A percentile compares a stretch with the other conserved stretches of the same genome.
These are phyloP conservation scores for Populus pruinosa DNA, from an alignment of 345 rosid genomes.

Conservation along the genomic window DNA sequence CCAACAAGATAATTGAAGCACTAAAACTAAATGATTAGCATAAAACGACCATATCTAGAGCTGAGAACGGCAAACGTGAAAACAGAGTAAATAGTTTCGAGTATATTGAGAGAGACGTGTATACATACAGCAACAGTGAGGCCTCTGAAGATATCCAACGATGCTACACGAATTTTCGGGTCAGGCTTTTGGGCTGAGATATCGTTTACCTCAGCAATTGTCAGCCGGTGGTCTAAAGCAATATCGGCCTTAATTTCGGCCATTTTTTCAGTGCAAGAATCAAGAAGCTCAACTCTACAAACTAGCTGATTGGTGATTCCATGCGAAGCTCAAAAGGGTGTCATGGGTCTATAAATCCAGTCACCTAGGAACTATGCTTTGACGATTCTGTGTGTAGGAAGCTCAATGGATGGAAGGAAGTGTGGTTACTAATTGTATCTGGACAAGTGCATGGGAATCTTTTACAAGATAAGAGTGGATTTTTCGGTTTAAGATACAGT, in stretches of 20 bases:
- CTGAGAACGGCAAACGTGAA: neutral
- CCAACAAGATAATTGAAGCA: too few relatives aligned
- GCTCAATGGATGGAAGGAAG: neutral
- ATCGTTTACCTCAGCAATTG: conserved; percentile 26
- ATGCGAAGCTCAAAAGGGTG: neutral
- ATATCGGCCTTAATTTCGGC: conserved; percentile 46
- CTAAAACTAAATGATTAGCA: neutral
- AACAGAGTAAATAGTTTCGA: neutral
- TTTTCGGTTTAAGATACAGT: neutral
- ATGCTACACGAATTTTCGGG: conserved; percentile 48
- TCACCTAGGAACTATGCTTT: neutral
- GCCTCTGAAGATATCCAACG: conserved; percentile 88
- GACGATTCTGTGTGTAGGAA: neutral
- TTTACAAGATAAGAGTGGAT: neutral
- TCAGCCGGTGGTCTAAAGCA: conserved; percentile 32
- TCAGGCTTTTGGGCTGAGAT: conserved; percentile 20
- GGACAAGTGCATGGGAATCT: neutral
- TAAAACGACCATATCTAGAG: neutral
- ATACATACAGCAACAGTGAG: conserved; percentile 71
- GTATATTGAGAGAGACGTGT: neutral
- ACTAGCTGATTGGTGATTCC: neutral
- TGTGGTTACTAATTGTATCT: neutral
- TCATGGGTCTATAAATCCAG: neutral
- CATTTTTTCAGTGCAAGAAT: conserved; percentile 23
- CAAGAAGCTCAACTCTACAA: neutral